Base-by-base conservation (phyloP, 2,329 filamentous ascomycete genomes). In the Capronia americana region DNA sequence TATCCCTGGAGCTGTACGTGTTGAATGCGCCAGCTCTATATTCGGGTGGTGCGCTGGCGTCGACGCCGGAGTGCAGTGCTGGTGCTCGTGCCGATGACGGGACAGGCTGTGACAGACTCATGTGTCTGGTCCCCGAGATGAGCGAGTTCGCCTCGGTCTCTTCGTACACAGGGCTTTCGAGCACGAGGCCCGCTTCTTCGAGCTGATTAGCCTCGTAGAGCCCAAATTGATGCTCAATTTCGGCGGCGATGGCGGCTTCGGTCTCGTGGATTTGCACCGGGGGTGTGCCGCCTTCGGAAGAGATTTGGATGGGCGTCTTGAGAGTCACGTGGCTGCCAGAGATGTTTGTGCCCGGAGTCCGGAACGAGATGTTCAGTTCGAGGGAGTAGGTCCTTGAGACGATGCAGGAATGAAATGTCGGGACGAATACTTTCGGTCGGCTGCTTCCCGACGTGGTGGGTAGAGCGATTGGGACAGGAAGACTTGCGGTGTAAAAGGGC, bases 331-430 rank as follows among this genome's bases (percentile, higher is more conserved):
- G 76, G 3, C 75, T 77, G 55, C 78, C 73, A 7, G 81, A 74
- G 34, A 78, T 77, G 60, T 79, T 76, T 55, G 81, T 76, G 23
- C 80, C 80, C 0, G 83, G 81, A 0, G 83, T 82, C 32, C 63
- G 82, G 57, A 86, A 82, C 3, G 84, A 82, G 24, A 92, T 76
- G 14, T 81, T 79, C 64, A 92, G 77, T 61, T 87, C 84, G 14
- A 92, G 82, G 3, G 80, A 76, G 75, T 92, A 92, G 20, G 82
- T 78, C 60, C 90, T 83, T n/a, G 86, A 87, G 53, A 87, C 79
- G 61, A 91, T 83, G 75, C 89, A 92, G 46, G 85, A 84, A 79
- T 91, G 87, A 78, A 92, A 92, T 2, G 88, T 89, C 1, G 89
- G 90, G 23, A 90, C 78, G 74, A 90, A 90, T 28, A 83, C 79